Conservation (phyloP, 805 yeast genomes). For the Alloascoidea africana region DNA sequence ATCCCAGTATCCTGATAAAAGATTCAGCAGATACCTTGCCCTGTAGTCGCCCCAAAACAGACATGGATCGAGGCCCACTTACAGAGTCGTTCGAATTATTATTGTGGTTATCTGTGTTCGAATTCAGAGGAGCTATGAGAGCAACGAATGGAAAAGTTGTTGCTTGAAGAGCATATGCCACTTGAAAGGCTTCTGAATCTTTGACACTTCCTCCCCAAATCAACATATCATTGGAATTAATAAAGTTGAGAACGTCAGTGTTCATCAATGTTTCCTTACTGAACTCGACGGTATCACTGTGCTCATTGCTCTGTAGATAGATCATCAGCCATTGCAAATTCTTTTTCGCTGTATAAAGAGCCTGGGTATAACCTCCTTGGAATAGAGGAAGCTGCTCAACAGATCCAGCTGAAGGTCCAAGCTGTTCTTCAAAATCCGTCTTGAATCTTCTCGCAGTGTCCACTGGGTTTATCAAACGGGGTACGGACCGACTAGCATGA, state of each 20-base stretch:
- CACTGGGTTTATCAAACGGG: conserved; percentile 30
- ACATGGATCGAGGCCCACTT: conserved; percentile 16
- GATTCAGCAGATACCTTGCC: conserved; percentile 31
- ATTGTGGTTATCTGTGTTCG: neutral
- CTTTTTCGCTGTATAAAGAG: conserved; percentile 53
- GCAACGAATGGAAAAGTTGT: conserved; percentile 76
- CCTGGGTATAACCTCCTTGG: conserved; percentile 70
- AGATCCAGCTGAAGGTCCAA: conserved; percentile 11
- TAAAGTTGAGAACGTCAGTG: conserved; percentile 29
- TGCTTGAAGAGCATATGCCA: conserved; percentile 59
- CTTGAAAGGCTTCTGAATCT: conserved; percentile 74
- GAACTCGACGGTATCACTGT: conserved; percentile 43
- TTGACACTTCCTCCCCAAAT: conserved; percentile 83
- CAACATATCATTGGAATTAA: conserved; percentile 35
- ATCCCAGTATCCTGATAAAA: conserved; percentile 27
- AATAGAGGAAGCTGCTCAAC: conserved; percentile 21
- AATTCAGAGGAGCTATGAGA: conserved; percentile 30
- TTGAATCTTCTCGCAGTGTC: conserved; percentile 37
- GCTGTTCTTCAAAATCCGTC: conserved; percentile 31
- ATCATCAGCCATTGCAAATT: conserved; percentile 62
- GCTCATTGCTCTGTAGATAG: conserved; percentile 56
- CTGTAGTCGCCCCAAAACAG: conserved; percentile 47
- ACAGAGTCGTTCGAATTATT: neutral
- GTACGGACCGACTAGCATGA: conserved; percentile 20
- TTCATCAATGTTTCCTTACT: conserved; percentile 38